phyloP scores from a whole-genome alignment of 805 yeast species.

The Ogataea ramenticola region DNA sequence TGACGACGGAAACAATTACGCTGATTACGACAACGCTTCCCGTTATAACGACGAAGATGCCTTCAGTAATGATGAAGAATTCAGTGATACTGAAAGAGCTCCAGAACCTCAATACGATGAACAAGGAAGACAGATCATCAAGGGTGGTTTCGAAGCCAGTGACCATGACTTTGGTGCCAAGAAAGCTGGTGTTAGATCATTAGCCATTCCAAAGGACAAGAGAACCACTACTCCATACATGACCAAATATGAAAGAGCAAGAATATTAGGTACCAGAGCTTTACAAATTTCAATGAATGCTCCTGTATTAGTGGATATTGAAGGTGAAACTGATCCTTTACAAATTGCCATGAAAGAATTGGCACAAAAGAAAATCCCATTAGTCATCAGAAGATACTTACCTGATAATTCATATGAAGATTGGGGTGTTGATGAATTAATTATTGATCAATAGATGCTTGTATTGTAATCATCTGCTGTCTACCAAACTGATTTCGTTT shows the following conservation, averaged over 20 bases:
- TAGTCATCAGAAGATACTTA: constrained; percentile 89
- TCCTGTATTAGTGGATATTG: constrained; percentile 94
- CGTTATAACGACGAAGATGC: constrained; percentile 36
- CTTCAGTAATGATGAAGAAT: constrained; percentile 25
- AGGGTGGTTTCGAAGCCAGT: constrained; percentile 61
- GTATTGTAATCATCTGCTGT: neutral
- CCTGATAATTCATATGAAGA: constrained; percentile 98
- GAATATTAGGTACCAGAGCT: constrained; percentile 96
- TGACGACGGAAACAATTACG: constrained; percentile 59
- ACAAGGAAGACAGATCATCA: constrained; percentile 67
- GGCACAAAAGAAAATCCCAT: constrained; percentile 89
- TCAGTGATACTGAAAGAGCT: constrained; percentile 34
- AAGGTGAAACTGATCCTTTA: constrained; percentile 98
- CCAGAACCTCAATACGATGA: constrained; percentile 44
- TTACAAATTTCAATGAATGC: constrained; percentile 97
- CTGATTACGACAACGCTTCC: constrained; percentile 73
- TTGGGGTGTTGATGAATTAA: constrained; percentile 98
- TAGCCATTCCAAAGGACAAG: constrained; percentile 82
- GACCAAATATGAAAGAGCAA: constrained; percentile 98
- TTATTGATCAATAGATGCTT: constrained; percentile 50
- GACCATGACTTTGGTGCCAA: constrained; percentile 31
- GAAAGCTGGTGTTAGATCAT: constrained; percentile 32
- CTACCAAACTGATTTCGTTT: too few species aligned
- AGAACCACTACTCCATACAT: constrained; percentile 96
- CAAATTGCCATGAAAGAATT: constrained; percentile 97